Conservation (phyloP, 176 grass and related monocot genomes). For the barley (Hordeum vulgare) region DNA sequence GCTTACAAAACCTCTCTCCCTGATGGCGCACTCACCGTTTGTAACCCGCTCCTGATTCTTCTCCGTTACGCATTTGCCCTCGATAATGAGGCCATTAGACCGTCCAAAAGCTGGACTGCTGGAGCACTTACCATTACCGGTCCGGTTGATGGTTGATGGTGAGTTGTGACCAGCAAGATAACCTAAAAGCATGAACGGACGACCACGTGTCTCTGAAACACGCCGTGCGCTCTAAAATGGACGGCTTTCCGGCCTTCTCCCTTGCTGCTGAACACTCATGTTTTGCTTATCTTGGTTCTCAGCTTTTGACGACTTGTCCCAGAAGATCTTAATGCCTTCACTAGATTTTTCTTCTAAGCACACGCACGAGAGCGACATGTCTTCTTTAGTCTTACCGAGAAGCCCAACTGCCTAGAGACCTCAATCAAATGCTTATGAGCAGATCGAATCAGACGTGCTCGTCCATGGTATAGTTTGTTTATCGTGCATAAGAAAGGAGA, state of each 20-base stretch:
- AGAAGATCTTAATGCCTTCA: background rate
- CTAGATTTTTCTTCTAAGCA: background rate
- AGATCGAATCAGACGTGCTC: background rate
- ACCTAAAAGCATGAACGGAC: background rate
- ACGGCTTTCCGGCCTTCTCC: background rate
- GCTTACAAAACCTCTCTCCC: background rate
- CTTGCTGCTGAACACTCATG: background rate
- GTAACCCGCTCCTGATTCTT: background rate
- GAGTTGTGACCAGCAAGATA: background rate
- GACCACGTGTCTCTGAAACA: background rate
- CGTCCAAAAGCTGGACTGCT: background rate
- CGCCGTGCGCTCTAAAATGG: background rate
- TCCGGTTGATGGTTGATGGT: background rate
- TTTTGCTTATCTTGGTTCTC: background rate
- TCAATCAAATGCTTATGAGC: background rate
- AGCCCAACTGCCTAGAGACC: background rate
- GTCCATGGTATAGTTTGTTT: background rate
- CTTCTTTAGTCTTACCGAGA: background rate
- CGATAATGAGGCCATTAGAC: background rate
- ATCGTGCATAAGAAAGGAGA: background rate
- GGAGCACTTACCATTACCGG: background rate
- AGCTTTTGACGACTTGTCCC: background rate
- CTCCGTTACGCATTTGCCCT: background rate
- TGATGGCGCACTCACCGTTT: no score
- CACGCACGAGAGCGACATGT: background rate